These are phyloP conservation scores for Nakazawaea ernobii DNA, from an alignment of 805 yeast species.

Conservation along the genomic window DNA sequence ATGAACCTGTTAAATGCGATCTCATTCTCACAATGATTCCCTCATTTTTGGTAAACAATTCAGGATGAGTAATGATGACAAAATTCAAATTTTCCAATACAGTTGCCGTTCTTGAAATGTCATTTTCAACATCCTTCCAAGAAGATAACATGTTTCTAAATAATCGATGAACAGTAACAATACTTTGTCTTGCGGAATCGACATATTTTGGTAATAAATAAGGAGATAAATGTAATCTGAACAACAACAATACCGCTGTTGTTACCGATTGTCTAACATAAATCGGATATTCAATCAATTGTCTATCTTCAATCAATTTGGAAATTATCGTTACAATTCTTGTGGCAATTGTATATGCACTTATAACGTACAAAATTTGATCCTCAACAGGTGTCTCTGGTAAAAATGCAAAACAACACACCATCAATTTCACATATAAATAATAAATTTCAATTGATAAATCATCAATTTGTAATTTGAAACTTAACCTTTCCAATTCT, in stretches of 20 bases:
- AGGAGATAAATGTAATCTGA: conserved; percentile 77
- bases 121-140: conserved; percentile 88
- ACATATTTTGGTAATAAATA: conserved; percentile 66
- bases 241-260: conserved; percentile 70
- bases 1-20: conserved; percentile 84
- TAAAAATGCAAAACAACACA: conserved; percentile 83
- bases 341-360: conserved; percentile 77
- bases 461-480: conserved; percentile 60
- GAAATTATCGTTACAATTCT: conserved; percentile 75
- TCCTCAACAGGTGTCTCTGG: conserved; percentile 88
- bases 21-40: conserved; percentile 84
- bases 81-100: conserved; percentile 84
- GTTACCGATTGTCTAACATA: conserved; percentile 84
- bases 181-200: conserved; percentile 87
- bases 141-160: conserved; percentile 84
- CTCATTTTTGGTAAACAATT: conserved; percentile 64
- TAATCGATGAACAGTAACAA: conserved; percentile 86
- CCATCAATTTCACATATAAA: conserved; percentile 70
- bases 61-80: conserved; percentile 83
- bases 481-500: conserved; percentile 69
- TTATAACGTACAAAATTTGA: conserved; percentile 77
- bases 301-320: conserved; percentile 57
- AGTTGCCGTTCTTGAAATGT: conserved; percentile 85
- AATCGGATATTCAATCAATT: conserved; percentile 79
- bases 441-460: conserved; percentile 71